Conservation (phyloP, 306 rosid species). For the Herpetospermum pedunculosum region DNA sequence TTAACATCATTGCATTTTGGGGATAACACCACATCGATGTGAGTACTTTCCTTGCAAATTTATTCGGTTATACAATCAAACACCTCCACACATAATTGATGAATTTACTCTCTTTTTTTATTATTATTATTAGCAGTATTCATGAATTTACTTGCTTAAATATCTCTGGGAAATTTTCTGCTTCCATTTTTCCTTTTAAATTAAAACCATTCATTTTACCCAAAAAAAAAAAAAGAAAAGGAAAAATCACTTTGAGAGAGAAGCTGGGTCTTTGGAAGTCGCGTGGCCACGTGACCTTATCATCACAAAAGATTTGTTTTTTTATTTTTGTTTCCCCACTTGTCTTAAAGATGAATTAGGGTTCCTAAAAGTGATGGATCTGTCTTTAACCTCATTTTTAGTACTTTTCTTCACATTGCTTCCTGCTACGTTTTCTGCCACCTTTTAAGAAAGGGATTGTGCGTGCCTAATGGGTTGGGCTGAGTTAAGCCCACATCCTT, state of each 20-base stretch:
- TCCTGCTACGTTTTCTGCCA: neutral
- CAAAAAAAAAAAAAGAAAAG: neutral
- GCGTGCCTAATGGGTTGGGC: neutral
- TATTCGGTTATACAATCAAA: no score
- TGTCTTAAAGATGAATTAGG: neutral
- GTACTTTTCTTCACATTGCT: neutral
- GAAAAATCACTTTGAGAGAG: neutral
- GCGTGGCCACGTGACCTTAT: slow-evolving; percentile 7
- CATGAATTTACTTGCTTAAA: neutral
- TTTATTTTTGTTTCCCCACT: neutral
- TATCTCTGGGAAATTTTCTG: neutral
- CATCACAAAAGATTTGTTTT: neutral
- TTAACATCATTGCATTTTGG: no score
- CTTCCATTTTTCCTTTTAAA: neutral
- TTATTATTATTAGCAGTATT: no score
- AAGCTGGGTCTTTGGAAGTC: neutral
- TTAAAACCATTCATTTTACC: neutral
- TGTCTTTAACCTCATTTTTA: slow-evolving; percentile 4
- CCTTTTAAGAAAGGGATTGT: neutral
- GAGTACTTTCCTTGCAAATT: no score
- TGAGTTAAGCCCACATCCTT: neutral
- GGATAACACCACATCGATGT: no score
- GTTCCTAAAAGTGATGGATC: slow-evolving; percentile 9
- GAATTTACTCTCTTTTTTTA: no score
- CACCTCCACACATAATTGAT: no score